Evolutionary conservation across 371 early-diverging fungal species (phyloP).

Genomic region (Nematocida ausubeli): DNA sequence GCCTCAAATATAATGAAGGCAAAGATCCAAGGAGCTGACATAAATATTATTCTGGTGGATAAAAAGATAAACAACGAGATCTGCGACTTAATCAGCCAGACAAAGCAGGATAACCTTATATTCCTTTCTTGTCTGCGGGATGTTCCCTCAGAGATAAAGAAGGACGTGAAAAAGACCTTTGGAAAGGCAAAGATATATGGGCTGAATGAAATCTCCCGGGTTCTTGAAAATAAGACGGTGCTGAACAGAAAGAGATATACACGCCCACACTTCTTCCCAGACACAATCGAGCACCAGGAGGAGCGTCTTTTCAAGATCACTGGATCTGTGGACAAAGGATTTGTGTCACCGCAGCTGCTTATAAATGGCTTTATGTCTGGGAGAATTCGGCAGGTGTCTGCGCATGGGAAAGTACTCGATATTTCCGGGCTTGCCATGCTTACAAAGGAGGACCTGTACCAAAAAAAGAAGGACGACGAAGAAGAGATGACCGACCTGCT

Average conservation of each 20-base stretch:
- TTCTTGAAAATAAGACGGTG: conserved; percentile 49
- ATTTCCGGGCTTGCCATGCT: conserved; percentile 19
- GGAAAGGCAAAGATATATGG: conserved; percentile 58
- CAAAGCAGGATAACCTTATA: conserved; percentile 51
- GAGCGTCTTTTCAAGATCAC: conserved; percentile 30
- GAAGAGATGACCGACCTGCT: conserved; percentile 18
- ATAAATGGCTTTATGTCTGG: conserved; percentile 59
- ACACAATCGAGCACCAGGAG: neutral
- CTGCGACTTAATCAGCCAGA: conserved; percentile 28
- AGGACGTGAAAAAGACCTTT: conserved; percentile 50
- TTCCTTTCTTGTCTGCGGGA: conserved; percentile 40
- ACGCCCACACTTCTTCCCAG: conserved; percentile 62
- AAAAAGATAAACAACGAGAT: conserved; percentile 11
- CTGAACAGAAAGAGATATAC: conserved; percentile 52
- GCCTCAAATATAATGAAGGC: neutral
- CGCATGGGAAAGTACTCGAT: neutral
- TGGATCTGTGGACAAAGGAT: conserved; percentile 64
- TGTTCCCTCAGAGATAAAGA: conserved; percentile 8
- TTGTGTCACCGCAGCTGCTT: conserved; percentile 57
- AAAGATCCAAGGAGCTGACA: conserved; percentile 43
- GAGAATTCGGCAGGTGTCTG: neutral
- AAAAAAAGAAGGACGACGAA: conserved; percentile 37
- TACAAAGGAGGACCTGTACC: conserved; percentile 35
- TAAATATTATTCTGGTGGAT: conserved; percentile 56
- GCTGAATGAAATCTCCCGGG: conserved; percentile 24